These are phyloP conservation scores for Russula earlei DNA, from an alignment of 768 basidiomycete genomes.

Conservation along the genomic window DNA sequence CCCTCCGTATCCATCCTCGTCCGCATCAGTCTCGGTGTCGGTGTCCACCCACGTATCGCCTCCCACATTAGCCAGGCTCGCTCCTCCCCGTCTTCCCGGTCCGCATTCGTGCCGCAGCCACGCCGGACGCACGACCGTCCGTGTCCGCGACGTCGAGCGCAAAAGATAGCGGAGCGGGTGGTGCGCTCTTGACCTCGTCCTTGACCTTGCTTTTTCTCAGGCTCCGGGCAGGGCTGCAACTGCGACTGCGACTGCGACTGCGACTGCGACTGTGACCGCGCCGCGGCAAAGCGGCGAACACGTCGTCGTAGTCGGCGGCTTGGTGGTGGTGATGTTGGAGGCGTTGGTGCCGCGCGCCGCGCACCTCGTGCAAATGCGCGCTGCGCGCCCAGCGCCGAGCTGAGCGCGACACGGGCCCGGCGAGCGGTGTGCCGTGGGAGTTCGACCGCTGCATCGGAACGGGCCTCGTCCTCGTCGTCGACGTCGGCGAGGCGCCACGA, in stretches of 20 bases:
- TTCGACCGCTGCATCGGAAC: constrained; percentile 34
- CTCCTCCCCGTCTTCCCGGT: not conserved
- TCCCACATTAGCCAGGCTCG: not conserved
- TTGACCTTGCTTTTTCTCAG: too few species aligned
- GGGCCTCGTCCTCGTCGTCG: constrained; percentile 11
- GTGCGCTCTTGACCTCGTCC: not conserved
- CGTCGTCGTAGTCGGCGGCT: not conserved
- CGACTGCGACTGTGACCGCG: not conserved
- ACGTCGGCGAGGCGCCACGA: not conserved
- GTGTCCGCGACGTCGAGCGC: too few species aligned
- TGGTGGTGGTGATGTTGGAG: not conserved
- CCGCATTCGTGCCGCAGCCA: not conserved
- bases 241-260: too few species aligned
- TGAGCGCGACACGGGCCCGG: constrained; percentile 34
- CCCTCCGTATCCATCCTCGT: not conserved
- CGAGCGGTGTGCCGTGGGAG: constrained; percentile 28
- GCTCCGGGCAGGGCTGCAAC: not conserved
- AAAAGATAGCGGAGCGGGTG: not conserved
- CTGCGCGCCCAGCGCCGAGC: constrained; percentile 53
- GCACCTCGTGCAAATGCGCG: constrained; percentile 62
- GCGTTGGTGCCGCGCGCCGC: constrained; percentile 11
- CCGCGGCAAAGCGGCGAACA: not conserved
- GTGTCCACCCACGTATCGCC: constrained; percentile 18
- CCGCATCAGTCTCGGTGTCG: constrained; percentile 18
- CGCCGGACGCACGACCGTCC: not conserved